Percentiles rank a stretch among this genome's conserved stretches.
phyloP scores from a whole-genome alignment of 2,329 filamentous ascomycete genomes.

The Harringtonia aguacate region DNA sequence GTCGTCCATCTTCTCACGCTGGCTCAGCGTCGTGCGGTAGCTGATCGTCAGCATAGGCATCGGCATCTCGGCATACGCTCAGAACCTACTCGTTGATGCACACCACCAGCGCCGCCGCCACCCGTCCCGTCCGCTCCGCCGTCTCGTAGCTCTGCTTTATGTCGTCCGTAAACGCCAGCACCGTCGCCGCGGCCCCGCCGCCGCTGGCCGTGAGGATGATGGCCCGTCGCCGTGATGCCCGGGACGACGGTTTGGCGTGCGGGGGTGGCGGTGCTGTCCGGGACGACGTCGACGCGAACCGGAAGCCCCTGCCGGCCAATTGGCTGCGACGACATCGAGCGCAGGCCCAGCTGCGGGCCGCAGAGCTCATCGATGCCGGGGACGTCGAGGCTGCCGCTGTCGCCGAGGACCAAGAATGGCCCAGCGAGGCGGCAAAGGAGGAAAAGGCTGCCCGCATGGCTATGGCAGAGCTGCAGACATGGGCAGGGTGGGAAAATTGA shows the following conservation, averaged over 20 bases:
- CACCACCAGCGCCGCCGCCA: constrained; percentile 61
- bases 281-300: not conserved
- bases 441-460: constrained; percentile 2
- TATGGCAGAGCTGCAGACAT: not conserved
- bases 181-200: constrained; percentile 32
- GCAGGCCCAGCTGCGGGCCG: constrained; percentile 9
- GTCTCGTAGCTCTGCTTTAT: constrained; percentile 68
- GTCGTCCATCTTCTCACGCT: constrained; percentile 50
- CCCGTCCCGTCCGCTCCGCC: constrained; percentile 66
- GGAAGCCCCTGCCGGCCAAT: not conserved
- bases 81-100: constrained; percentile 73
- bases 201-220: constrained; percentile 40
- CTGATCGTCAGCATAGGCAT: constrained; percentile 31
- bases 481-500: no score
- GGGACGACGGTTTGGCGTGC: not conserved
- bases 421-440: constrained; percentile 1
- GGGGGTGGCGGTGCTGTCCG: not conserved
- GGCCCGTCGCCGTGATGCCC: constrained; percentile 12
- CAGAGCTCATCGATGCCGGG: not conserved
- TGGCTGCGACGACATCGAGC: constrained; percentile 8
- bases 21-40: constrained; percentile 77
- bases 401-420: not conserved
- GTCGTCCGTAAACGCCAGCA: constrained; percentile 51
- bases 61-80: no score
- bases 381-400: not conserved